Conservation (phyloP, 2,329 filamentous ascomycete species). For the Pseudopyrenochaeta lycopersici region DNA sequence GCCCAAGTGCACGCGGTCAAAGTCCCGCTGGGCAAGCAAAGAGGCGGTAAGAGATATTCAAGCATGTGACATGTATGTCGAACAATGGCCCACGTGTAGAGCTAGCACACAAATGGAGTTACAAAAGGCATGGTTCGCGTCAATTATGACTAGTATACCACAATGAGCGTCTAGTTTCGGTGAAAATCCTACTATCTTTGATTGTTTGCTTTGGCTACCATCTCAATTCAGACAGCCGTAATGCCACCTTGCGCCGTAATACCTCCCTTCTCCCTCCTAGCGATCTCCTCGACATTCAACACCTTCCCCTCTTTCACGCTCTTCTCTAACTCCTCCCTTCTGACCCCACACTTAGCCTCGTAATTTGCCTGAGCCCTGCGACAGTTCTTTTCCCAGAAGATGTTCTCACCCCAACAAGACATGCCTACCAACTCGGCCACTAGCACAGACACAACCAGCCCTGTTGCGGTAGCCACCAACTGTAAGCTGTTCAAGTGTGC, state of each 20-base stretch:
- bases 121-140: background rate
- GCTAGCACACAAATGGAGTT: background rate
- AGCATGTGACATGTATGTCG: background rate
- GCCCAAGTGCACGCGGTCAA: slow-evolving; percentile 28
- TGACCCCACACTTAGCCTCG: slow-evolving; percentile 40
- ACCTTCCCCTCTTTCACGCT: slow-evolving; percentile 39
- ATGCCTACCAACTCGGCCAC: slow-evolving; percentile 46
- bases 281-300: slow-evolving; percentile 47
- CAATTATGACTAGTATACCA: background rate
- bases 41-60: slow-evolving; percentile 19
- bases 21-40: slow-evolving; percentile 41
- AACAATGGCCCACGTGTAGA: background rate
- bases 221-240: slow-evolving; percentile 8
- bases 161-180: too few species aligned
- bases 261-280: slow-evolving; percentile 36
- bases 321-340: slow-evolving; percentile 41
- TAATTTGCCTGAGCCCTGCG: slow-evolving; percentile 36
- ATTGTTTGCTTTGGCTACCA: background rate
- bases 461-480: slow-evolving; percentile 51
- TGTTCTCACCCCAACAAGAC: slow-evolving; percentile 37
- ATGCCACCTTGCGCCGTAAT: slow-evolving; percentile 24
- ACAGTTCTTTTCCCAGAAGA: slow-evolving; percentile 38
- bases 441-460: slow-evolving; percentile 46
- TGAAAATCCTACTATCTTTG: background rate
- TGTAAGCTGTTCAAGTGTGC: slow-evolving; percentile 52